These are phyloP conservation scores for Leccinum aurantiacum DNA, from an alignment of 768 basidiomycete genomes.

Conservation along the genomic window DNA sequence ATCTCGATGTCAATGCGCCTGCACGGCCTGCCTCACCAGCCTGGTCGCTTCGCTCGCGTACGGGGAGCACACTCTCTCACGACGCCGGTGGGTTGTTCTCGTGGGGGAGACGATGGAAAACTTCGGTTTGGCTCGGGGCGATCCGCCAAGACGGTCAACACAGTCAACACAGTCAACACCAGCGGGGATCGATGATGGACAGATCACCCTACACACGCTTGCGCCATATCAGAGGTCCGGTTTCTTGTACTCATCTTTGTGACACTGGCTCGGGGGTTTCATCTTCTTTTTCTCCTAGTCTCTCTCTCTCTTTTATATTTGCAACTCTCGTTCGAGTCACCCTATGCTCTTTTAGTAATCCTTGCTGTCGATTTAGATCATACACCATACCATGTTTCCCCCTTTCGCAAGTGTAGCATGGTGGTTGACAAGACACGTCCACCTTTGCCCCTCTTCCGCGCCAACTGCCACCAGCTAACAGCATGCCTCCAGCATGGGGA, in stretches of 20 bases:
- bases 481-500: too few species aligned
- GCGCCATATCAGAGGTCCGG: not conserved
- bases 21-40: conserved; percentile 74
- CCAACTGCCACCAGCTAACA: too few species aligned
- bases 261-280: not conserved
- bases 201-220: not conserved
- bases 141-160: conserved; percentile 42
- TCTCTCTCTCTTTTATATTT: not conserved
- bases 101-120: conserved; percentile 62
- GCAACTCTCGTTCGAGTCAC: not conserved
- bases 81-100: conserved; percentile 71
- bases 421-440: too few species aligned
- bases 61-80: conserved; percentile 71
- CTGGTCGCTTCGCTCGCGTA: conserved; percentile 82
- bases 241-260: conserved; percentile 11
- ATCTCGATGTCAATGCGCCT: conserved; percentile 49
- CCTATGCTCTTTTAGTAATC: conserved; percentile 33
- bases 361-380: conserved; percentile 22
- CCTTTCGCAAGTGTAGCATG: conserved; percentile 22
- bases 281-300: not conserved
- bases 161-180: conserved; percentile 20
- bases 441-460: too few species aligned
- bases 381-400: conserved; percentile 15
- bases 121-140: conserved; percentile 75
- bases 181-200: conserved; percentile 26